Percentiles rank a stretch among this genome's conserved stretches.
phyloP scores from a whole-genome alignment of 208 protist species.

The Phytomonas francai region DNA sequence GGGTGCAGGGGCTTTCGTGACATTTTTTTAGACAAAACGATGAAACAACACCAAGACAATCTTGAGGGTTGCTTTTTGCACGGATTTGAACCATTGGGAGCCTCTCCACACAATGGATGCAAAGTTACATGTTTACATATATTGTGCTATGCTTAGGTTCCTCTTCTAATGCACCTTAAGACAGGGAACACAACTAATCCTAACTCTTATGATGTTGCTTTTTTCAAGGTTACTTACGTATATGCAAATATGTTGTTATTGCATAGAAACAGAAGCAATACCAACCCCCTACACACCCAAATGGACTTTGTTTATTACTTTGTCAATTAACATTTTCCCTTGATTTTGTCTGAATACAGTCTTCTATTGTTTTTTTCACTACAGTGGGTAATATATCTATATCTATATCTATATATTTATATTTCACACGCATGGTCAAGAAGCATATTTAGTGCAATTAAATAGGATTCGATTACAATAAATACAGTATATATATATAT shows the following conservation, averaged over 20 bases:
- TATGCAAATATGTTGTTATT: background rate
- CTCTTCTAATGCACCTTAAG: too few species aligned
- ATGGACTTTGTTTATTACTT: background rate
- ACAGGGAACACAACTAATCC: too few species aligned
- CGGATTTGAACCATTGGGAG: too few species aligned
- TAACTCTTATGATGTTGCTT: too few species aligned
- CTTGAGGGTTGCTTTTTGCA: too few species aligned
- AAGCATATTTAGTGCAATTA: background rate
- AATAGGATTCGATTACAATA: slow-evolving; percentile 9
- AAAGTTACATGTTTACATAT: too few species aligned
- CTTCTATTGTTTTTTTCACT: background rate
- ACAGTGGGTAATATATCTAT: background rate
- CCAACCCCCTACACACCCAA: background rate
- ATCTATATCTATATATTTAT: background rate
- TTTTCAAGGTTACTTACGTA: too few species aligned
- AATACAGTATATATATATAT: slow-evolving; percentile 6
- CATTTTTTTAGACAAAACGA: too few species aligned
- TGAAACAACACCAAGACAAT: too few species aligned
- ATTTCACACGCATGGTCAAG: background rate
- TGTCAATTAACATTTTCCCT: background rate
- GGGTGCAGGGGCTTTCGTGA: too few species aligned
- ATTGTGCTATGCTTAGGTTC: too few species aligned
- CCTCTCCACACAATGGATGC: too few species aligned
- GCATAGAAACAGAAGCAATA: background rate
- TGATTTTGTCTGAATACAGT: background rate